Evolutionary conservation across 2,329 filamentous ascomycete genomes (phyloP), one percentile per base, ranked within the genome.

Genomic region (Phaeosphaeriaceae sp.): DNA sequence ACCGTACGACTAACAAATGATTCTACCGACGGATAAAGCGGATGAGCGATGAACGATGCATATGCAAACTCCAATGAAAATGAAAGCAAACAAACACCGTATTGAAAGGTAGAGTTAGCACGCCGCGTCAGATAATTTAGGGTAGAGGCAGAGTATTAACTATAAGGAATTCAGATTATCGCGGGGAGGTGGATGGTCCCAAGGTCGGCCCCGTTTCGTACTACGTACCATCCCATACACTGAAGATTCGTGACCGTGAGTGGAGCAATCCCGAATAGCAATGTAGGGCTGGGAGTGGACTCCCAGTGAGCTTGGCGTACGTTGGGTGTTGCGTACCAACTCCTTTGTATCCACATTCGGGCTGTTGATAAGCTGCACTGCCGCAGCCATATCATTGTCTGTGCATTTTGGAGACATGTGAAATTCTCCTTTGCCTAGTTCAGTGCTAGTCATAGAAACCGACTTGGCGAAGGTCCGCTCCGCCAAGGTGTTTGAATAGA

Each of bases 271-370:
- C 52, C 47, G 50, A 55, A 42, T 36, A 56, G 46, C 41, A 45
- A 48, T 46, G 54, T 57, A 61, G 54, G 62, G 60, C 57, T 61
- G 56, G 23, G 47, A 50, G 51, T 64, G 58, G 60, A 26, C 63
- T 61, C 54, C 55, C 51, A 48, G 45, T 47, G 48, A 40, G 42
- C 67, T 71, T 70, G 67, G 67, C 67, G 50, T 54, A 57, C 52
- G 54, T 59, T 46, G 59, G 52, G 60, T 65, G 64, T 68, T 66
- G 61, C 64, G 63, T 67, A 55, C 52, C 48, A 56, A 50, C 59
- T 58, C 64, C 60, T 62, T 39, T 16, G 62, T 63, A 65, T 51
- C 66, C 68, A 70, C 67, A 50, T 52, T 48, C 46, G 45, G 63
- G 60, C 54, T 56, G 62, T 61, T 58, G 61, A 68, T 62, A 60